These are phyloP conservation scores for Pseudophaeomoniella oleicola DNA, from an alignment of 2,329 filamentous ascomycete species.

Conservation along the genomic window DNA sequence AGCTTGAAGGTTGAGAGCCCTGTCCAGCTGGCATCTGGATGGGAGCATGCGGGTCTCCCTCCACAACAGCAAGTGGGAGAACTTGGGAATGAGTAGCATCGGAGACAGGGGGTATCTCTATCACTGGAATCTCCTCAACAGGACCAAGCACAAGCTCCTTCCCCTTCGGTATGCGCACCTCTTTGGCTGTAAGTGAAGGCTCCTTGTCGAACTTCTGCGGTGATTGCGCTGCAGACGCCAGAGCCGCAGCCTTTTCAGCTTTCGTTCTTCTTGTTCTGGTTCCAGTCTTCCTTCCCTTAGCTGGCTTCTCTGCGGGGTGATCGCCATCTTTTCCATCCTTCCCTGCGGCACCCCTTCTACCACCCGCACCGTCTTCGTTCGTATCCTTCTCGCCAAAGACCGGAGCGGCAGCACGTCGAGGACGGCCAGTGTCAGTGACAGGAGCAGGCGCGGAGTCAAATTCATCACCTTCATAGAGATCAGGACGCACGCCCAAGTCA, in stretches of 20 bases:
- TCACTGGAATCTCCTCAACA: neutral
- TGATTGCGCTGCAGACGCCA: neutral
- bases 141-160: neutral
- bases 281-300: constrained; percentile 11
- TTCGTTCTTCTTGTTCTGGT: constrained; percentile 11
- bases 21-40: constrained; percentile 3
- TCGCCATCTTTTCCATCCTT: constrained; percentile 15
- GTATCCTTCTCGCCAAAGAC: constrained; percentile 26
- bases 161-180: neutral
- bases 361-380: constrained; percentile 17
- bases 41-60: constrained; percentile 4
- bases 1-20: constrained; percentile 29
- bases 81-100: constrained; percentile 2
- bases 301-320: constrained; percentile 10
- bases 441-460: constrained; percentile 19
- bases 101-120: neutral
- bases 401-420: constrained; percentile 33
- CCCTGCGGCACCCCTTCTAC: constrained; percentile 15
- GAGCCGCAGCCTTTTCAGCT: constrained; percentile 5
- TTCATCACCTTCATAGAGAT: constrained; percentile 27
- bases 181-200: neutral
- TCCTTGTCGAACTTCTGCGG: constrained; percentile 1
- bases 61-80: constrained; percentile 5
- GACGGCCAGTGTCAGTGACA: constrained; percentile 35
- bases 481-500: constrained; percentile 27